Conservation (phyloP, 140 eudicot species). For the Anethum foeniculum region DNA sequence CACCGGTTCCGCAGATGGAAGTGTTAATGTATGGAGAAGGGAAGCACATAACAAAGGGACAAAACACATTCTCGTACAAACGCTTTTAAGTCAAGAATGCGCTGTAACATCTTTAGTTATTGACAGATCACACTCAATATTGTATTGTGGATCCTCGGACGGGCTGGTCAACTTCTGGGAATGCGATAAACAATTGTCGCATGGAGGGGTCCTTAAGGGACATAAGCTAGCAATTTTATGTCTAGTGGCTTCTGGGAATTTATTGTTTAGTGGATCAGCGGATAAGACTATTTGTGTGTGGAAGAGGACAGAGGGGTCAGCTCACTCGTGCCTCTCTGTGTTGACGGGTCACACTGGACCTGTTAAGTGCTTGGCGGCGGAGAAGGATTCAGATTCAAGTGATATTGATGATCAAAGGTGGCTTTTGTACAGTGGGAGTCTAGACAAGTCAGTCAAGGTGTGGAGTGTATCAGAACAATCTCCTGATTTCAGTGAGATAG, state of each 20-base stretch:
- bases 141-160: constrained; percentile 67
- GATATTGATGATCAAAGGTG: constrained; percentile 25
- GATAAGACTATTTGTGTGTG: constrained; percentile 71
- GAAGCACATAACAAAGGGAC: constrained; percentile 34
- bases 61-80: constrained; percentile 30
- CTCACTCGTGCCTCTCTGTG: constrained; percentile 49
- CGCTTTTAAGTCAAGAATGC: constrained; percentile 51
- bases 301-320: constrained; percentile 39
- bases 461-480: constrained; percentile 60
- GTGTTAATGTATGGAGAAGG: constrained; percentile 64
- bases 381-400: constrained; percentile 30
- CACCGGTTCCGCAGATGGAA: constrained; percentile 67
- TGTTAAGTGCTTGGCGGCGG: constrained; percentile 71
- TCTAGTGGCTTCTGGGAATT: constrained; percentile 42
- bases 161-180: constrained; percentile 76
- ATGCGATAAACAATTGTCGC: constrained; percentile 37
- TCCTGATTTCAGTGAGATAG: constrained; percentile 23
- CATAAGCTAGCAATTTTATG: constrained; percentile 64
- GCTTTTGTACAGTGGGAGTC: constrained; percentile 71
- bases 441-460: constrained; percentile 68
- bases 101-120: constrained; percentile 57
- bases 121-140: constrained; percentile 22
- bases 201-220: constrained; percentile 54
- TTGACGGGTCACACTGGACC: constrained; percentile 70
- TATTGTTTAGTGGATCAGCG: constrained; percentile 62